Evolutionary conservation across 345 rosid species (phyloP).

Genomic region (Arabidopsis suecica): DNA sequence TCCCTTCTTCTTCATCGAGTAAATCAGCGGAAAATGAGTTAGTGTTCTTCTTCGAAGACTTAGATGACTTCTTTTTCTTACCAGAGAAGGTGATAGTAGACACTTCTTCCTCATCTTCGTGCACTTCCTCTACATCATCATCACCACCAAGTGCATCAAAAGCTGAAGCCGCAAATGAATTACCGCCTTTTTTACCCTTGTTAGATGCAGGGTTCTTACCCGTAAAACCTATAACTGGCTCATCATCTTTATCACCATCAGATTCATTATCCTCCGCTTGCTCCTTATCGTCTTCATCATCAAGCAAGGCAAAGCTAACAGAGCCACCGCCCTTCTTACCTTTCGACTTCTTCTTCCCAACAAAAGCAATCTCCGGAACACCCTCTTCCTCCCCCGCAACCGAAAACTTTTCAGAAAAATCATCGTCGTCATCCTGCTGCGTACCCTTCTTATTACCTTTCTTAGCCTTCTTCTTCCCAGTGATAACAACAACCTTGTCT

Average conservation of each 20-base stretch:
- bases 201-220: conserved; percentile 61
- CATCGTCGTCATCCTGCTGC: conserved; percentile 50
- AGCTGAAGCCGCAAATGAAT: conserved; percentile 52
- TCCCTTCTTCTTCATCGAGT: conserved; percentile 60
- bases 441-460: conserved; percentile 56
- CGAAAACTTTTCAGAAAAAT: conserved; percentile 32
- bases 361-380: conserved; percentile 43
- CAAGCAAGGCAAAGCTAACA: conserved; percentile 58
- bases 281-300: conserved; percentile 45
- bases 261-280: conserved; percentile 47
- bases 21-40: conserved; percentile 60
- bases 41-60: conserved; percentile 61
- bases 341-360: conserved; percentile 64
- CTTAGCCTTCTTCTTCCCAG: conserved; percentile 72
- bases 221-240: conserved; percentile 43
- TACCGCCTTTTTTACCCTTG: conserved; percentile 52
- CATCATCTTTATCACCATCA: conserved; percentile 55
- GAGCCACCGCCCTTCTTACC: conserved; percentile 52
- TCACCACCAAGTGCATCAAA: conserved; percentile 61
- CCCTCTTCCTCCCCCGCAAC: conserved; percentile 47
- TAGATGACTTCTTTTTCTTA: conserved; percentile 84
- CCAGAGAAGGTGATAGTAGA: conserved; percentile 58
- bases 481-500: conserved; percentile 46
- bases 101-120: conserved; percentile 51
- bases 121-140: conserved; percentile 47